Percentiles rank a stretch among this genome's conserved stretches.
phyloP scores from a whole-genome alignment of 2,329 filamentous ascomycete genomes.

The Purpureocillium takamizusanense region DNA sequence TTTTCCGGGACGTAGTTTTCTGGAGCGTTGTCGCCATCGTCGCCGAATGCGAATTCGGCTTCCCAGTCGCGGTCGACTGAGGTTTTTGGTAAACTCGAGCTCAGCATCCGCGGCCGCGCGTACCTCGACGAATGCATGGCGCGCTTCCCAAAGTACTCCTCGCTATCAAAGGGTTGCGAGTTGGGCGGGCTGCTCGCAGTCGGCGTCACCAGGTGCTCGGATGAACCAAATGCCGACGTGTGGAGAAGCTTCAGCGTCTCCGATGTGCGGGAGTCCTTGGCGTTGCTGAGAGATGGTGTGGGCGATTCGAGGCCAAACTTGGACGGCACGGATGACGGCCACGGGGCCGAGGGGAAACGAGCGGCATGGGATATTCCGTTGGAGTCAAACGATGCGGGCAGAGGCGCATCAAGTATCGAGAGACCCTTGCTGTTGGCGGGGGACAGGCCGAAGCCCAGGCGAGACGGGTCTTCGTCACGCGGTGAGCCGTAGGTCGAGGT shows the following conservation, averaged over 20 bases:
- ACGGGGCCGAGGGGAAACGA: slow-evolving; percentile 66
- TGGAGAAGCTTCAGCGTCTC: slow-evolving; percentile 57
- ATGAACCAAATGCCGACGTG: slow-evolving; percentile 58
- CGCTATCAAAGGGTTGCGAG: slow-evolving; percentile 41
- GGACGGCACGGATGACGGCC: slow-evolving; percentile 85
- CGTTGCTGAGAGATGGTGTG: slow-evolving; percentile 60
- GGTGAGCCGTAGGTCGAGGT: slow-evolving; percentile 73
- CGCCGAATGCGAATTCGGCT: slow-evolving; percentile 61
- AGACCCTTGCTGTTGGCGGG: slow-evolving; percentile 62
- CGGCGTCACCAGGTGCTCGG: slow-evolving; percentile 50
- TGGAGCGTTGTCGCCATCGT: slow-evolving; percentile 56
- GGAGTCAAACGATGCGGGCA: slow-evolving; percentile 92
- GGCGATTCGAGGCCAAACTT: slow-evolving; percentile 86
- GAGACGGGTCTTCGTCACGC: slow-evolving; percentile 51
- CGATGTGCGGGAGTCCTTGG: slow-evolving; percentile 50
- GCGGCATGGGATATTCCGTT: slow-evolving; percentile 91
- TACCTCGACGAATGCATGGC: slow-evolving; percentile 60
- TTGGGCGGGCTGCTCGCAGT: slow-evolving; percentile 37
- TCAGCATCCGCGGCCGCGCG: slow-evolving; percentile 57
- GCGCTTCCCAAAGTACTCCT: slow-evolving; percentile 62
- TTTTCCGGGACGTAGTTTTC: slow-evolving; percentile 63
- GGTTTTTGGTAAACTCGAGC: slow-evolving; percentile 59
- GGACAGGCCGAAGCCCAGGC: slow-evolving; percentile 67
- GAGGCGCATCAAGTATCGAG: slow-evolving; percentile 87
- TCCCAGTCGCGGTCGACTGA: slow-evolving; percentile 59